A percentile compares a stretch with the other conserved stretches of the same genome.
Evolutionary conservation across 78 protist species (phyloP).

Genomic region (Creolimax fragrantissima): DNA sequence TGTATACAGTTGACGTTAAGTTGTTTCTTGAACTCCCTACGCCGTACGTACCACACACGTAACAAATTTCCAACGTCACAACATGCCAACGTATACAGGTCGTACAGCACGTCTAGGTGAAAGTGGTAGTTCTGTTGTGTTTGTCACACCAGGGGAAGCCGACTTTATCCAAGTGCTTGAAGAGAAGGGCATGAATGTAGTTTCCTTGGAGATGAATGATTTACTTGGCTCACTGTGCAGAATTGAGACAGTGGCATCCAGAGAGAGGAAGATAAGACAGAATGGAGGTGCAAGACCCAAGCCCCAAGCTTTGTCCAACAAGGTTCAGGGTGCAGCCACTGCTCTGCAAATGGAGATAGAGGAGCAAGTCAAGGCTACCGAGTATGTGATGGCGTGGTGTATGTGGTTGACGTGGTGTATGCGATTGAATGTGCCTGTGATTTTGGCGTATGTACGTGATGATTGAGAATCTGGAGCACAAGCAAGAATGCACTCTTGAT

Average conservation of each 20-base stretch:
- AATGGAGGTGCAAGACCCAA: background rate
- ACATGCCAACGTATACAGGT: no score
- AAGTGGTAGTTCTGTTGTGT: conserved; percentile 41
- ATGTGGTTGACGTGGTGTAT: no score
- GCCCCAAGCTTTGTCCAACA: background rate
- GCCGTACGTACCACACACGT: no score
- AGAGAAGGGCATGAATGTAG: background rate
- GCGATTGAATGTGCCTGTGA: no score
- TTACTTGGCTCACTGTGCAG: background rate
- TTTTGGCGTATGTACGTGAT: no score
- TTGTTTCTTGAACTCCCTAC: no score
- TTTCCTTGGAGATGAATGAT: background rate
- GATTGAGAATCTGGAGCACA: no score
- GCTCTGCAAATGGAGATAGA: background rate
- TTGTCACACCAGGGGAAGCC: conserved; percentile 38
- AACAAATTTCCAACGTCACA: no score
- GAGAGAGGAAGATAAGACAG: background rate
- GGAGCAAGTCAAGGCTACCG: background rate
- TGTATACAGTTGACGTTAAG: no score
- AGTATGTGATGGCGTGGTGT: background rate
- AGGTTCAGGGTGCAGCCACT: background rate
- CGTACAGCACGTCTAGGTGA: conserved; percentile 62
- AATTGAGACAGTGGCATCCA: background rate
- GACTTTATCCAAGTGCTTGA: background rate
- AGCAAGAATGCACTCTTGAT: no score